These are phyloP conservation scores for Phaeosphaeriaceae sp. DNA, from an alignment of 2,329 filamentous ascomycete genomes.

Conservation along the genomic window DNA sequence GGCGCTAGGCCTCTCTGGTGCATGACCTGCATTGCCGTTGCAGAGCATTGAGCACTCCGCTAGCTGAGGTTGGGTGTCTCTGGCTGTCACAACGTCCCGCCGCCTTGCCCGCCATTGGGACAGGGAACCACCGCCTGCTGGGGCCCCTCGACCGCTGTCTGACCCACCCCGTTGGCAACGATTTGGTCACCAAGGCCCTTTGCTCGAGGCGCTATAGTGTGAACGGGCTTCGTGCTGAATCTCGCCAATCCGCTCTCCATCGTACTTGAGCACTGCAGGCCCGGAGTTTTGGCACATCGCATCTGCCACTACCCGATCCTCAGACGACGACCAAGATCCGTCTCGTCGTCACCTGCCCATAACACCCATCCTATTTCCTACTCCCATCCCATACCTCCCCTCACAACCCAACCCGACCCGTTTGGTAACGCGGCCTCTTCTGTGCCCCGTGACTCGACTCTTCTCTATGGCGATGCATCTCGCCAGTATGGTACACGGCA, in stretches of 20 bases:
- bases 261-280: slow-evolving; percentile 50
- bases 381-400: background rate
- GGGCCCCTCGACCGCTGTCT: slow-evolving; percentile 43
- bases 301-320: slow-evolving; percentile 38
- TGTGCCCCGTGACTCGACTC: slow-evolving; percentile 37
- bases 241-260: slow-evolving; percentile 42
- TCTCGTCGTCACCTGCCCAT: slow-evolving; percentile 30
- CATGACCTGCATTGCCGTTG: slow-evolving; percentile 53
- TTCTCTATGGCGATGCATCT: slow-evolving; percentile 52
- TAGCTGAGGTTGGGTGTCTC: slow-evolving; percentile 37
- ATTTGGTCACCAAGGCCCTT: slow-evolving; percentile 41
- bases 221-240: slow-evolving; percentile 45
- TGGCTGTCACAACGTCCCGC: slow-evolving; percentile 48
- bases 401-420: slow-evolving; percentile 10
- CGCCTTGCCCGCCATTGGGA: slow-evolving; percentile 46
- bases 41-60: slow-evolving; percentile 41
- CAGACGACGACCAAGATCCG: slow-evolving; percentile 18
- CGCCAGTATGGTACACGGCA: slow-evolving; percentile 54
- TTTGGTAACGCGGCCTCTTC: slow-evolving; percentile 44
- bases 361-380: background rate
- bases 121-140: slow-evolving; percentile 36
- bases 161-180: slow-evolving; percentile 49
- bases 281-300: slow-evolving; percentile 44
- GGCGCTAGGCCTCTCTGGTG: slow-evolving; percentile 36
- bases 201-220: slow-evolving; percentile 41